Evolutionary conservation across 2,329 filamentous ascomycete genomes (phyloP).

Genomic region (Taxawa tesnikishii): DNA sequence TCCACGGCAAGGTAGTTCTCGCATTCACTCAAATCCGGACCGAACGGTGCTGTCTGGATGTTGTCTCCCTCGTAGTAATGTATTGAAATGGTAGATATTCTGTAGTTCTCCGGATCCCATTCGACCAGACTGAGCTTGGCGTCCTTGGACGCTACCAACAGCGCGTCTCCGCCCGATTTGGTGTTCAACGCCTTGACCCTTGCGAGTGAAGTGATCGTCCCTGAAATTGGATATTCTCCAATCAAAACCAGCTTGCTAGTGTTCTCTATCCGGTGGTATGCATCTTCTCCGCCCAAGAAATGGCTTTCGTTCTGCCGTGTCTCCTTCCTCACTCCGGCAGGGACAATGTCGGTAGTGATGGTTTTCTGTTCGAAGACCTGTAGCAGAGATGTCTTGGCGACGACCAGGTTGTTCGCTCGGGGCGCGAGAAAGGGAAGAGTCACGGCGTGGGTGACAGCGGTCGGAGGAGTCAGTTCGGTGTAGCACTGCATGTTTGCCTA

Average conservation of each 20-base stretch:
- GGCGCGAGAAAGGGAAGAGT: constrained; percentile 64
- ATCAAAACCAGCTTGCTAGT: constrained; percentile 68
- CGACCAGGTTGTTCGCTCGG: constrained; percentile 69
- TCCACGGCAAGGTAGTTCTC: constrained; percentile 78
- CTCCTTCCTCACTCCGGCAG: constrained; percentile 13
- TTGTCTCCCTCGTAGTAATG: constrained; percentile 98
- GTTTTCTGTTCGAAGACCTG: constrained; percentile 74
- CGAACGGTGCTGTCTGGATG: constrained; percentile 69
- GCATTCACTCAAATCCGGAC: constrained; percentile 60
- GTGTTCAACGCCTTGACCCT: constrained; percentile 61
- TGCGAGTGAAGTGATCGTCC: constrained; percentile 72
- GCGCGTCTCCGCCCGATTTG: constrained; percentile 68
- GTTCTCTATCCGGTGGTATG: constrained; percentile 21
- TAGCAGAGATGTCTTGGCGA: constrained; percentile 84
- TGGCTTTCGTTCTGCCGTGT: constrained; percentile 10
- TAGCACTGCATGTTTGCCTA: constrained; percentile 74
- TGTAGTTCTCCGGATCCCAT: constrained; percentile 76
- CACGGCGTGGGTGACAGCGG: constrained; percentile 83
- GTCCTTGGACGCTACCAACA: constrained; percentile 76
- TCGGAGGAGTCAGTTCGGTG: constrained; percentile 86
- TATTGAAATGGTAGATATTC: constrained; percentile 79
- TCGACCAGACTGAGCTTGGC: constrained; percentile 88
- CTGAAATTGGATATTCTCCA: constrained; percentile 71
- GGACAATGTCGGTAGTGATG: constrained; percentile 47
- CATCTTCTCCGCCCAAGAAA: constrained; percentile 2